Conservation (phyloP, 768 basidiomycete species). For the Podaxis sp. region DNA sequence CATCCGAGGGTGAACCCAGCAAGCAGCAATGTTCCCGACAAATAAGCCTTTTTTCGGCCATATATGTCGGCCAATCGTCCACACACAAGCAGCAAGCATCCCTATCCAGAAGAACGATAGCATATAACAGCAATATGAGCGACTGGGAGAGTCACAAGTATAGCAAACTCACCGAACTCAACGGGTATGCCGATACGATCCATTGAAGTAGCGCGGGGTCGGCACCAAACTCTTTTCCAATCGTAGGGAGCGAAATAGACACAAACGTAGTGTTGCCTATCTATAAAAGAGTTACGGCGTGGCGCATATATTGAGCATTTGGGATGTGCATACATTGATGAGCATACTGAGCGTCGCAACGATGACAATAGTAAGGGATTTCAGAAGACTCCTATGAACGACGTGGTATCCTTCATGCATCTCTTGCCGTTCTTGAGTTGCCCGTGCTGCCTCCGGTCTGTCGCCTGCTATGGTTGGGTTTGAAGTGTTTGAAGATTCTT, state of each 20-base stretch:
- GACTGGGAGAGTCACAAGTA: background rate
- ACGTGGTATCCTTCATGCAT: background rate
- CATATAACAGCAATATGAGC: background rate
- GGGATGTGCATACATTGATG: constrained; percentile 26
- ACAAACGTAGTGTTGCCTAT: constrained; percentile 45
- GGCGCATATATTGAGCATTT: background rate
- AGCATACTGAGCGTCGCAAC: constrained; percentile 22
- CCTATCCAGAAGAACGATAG: constrained; percentile 37
- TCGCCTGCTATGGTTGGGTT: background rate
- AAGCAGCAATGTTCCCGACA: constrained; percentile 55
- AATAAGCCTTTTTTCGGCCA: constrained; percentile 69
- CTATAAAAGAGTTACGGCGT: constrained; percentile 21
- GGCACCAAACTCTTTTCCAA: constrained; percentile 47
- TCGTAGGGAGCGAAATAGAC: constrained; percentile 50
- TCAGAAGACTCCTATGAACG: background rate
- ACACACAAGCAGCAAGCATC: constrained; percentile 72
- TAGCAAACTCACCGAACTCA: constrained; percentile 50
- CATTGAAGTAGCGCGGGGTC: constrained; percentile 57
- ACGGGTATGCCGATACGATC: constrained; percentile 61
- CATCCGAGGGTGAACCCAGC: constrained; percentile 59
- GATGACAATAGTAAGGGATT: background rate
- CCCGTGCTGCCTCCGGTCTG: background rate
- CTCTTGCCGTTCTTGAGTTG: background rate
- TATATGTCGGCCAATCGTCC: constrained; percentile 79
- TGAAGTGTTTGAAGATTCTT: background rate